A percentile compares a stretch with the other conserved stretches of the same genome.
Conservation (phyloP, 2,329 filamentous ascomycete genomes). For the Nothophoma quercina region DNA sequence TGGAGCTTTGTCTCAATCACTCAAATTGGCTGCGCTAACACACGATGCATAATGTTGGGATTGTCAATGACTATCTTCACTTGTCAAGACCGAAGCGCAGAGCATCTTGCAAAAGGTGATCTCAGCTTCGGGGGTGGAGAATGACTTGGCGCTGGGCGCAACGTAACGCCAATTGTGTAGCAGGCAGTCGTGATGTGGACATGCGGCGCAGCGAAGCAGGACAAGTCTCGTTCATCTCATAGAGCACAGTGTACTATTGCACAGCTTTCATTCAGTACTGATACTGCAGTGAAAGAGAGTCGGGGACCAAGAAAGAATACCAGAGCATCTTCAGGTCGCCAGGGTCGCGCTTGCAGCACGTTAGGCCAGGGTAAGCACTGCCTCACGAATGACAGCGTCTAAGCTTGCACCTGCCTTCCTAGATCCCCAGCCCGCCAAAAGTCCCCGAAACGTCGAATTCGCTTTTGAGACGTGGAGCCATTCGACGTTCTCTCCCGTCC, state of each 20-base stretch:
- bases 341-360: constrained; percentile 17
- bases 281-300: neutral
- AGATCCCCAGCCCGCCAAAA: constrained; percentile 20
- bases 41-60: constrained; percentile 5
- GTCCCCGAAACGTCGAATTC: constrained; percentile 17
- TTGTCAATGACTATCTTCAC: constrained; percentile 8
- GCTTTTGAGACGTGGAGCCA: constrained; percentile 16
- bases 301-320: neutral
- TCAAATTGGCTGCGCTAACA: neutral
- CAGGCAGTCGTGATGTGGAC: constrained; percentile 2
- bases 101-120: constrained; percentile 11
- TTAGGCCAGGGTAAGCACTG: constrained; percentile 22
- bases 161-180: constrained; percentile 12
- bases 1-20: too few species aligned
- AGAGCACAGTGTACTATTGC: neutral
- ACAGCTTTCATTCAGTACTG: neutral
- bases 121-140: constrained; percentile 17
- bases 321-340: constrained; percentile 3
- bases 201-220: constrained; percentile 2
- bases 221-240: neutral
- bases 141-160: constrained; percentile 18
- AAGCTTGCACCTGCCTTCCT: constrained; percentile 15
- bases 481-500: neutral
- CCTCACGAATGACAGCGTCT: constrained; percentile 23
- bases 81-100: constrained; percentile 1